Percentiles rank a stretch among this genome's conserved stretches.
Conservation (phyloP, 2,329 filamentous ascomycete species). For the Raffaelea arxii region DNA sequence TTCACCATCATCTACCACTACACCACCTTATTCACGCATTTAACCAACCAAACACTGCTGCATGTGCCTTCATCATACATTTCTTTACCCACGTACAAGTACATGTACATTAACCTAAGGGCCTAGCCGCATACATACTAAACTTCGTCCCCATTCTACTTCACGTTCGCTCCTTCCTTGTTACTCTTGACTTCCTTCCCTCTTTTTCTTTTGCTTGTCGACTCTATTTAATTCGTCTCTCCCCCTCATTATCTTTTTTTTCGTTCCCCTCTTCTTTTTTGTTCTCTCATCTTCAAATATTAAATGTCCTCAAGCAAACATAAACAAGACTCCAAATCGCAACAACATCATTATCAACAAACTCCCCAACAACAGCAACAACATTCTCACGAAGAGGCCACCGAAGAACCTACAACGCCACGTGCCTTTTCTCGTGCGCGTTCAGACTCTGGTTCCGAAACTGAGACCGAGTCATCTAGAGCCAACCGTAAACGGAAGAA, state of each 20-base stretch:
- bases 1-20: no score
- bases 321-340: slow-evolving; percentile 3
- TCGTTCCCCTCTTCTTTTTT: neutral
- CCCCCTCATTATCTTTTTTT: neutral
- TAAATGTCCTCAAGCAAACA: slow-evolving; percentile 13
- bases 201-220: neutral
- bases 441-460: slow-evolving; percentile 20
- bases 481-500: slow-evolving; percentile 2
- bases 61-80: no score
- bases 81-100: no score
- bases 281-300: no score
- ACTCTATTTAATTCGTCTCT: no score
- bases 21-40: no score
- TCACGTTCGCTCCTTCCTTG: no score
- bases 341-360: no score
- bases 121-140: no score
- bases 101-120: no score
- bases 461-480: slow-evolving; percentile 10
- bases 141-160: no score
- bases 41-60: no score
- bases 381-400: neutral
- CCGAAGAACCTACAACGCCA: slow-evolving; percentile 2
- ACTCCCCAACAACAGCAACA: neutral
- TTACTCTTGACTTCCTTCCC: neutral
- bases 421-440: neutral